Percentiles rank a stretch among this genome's conserved stretches.
Evolutionary conservation across 2,329 filamentous ascomycete species (phyloP).

Genomic region (Purpureocillium takamizusanense): DNA sequence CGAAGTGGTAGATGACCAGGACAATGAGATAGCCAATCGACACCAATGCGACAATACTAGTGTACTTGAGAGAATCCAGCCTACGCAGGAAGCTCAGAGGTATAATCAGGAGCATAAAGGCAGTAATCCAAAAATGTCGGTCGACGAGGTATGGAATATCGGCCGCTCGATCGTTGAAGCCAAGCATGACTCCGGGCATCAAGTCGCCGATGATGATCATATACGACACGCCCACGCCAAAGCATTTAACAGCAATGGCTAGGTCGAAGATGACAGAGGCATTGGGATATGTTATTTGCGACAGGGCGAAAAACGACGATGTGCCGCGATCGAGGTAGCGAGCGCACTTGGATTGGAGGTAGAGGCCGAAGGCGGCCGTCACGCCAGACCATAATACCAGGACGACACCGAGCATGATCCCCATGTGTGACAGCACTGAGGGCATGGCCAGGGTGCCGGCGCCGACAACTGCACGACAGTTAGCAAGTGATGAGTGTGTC

Average conservation of each 20-base stretch:
- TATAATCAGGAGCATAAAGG: slow-evolving; percentile 94
- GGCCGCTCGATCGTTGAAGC: slow-evolving; percentile 60
- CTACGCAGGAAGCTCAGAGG: slow-evolving; percentile 86
- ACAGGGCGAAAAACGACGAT: slow-evolving; percentile 92
- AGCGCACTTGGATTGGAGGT: slow-evolving; percentile 87
- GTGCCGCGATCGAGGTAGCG: slow-evolving; percentile 84
- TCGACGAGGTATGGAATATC: slow-evolving; percentile 68
- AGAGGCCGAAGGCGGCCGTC: slow-evolving; percentile 85
- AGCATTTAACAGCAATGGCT: slow-evolving; percentile 95
- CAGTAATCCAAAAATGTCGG: slow-evolving; percentile 94
- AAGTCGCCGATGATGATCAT: slow-evolving; percentile 97
- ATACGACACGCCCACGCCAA: slow-evolving; percentile 94
- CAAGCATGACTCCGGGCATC: slow-evolving; percentile 88
- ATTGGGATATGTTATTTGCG: slow-evolving; percentile 93
- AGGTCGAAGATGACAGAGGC: slow-evolving; percentile 91
- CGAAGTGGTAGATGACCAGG: slow-evolving; percentile 86
- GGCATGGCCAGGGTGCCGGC: slow-evolving; percentile 93
- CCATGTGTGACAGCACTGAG: slow-evolving; percentile 92
- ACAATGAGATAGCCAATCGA: slow-evolving; percentile 93
- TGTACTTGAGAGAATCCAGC: slow-evolving; percentile 94
- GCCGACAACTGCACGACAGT: slow-evolving; percentile 61
- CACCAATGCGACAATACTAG: slow-evolving; percentile 79
- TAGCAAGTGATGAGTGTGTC: background rate
- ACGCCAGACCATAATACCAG: slow-evolving; percentile 88
- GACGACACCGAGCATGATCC: slow-evolving; percentile 72